These are phyloP conservation scores for Pythium rhizo-oryzae DNA, from an alignment of 352 stramenopile genomes.

Conservation along the genomic window DNA sequence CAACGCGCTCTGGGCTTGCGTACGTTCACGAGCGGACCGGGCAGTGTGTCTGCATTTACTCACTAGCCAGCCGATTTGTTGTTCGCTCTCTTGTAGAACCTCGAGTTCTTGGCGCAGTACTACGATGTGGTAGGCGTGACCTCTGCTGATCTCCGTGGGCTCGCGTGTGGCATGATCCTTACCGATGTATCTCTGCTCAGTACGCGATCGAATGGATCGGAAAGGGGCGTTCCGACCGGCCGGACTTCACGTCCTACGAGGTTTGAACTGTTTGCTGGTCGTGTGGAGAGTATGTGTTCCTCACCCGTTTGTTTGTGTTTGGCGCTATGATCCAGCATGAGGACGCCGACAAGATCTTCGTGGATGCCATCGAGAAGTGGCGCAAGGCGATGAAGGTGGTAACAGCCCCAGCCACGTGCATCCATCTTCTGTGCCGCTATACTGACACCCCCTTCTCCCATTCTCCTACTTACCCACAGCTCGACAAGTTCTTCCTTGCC, in stretches of 20 bases:
- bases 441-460: not conserved
- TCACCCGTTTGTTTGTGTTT: not conserved
- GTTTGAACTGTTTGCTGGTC: conserved; percentile 21
- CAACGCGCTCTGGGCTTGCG: conserved; percentile 71
- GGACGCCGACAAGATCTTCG: conserved; percentile 60
- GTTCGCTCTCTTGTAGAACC: conserved; percentile 41
- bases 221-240: conserved; percentile 61
- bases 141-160: not conserved
- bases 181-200: conserved; percentile 24
- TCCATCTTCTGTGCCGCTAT: too few species aligned
- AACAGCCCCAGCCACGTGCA: too few species aligned
- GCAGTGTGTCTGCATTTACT: too few species aligned
- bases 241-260: conserved; percentile 56
- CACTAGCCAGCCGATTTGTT: not conserved
- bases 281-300: not conserved
- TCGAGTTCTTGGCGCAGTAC: conserved; percentile 55
- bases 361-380: conserved; percentile 64
- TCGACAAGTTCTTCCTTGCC: conserved; percentile 63
- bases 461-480: conserved; percentile 22
- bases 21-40: too few species aligned
- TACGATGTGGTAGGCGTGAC: conserved; percentile 57
- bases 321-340: conserved; percentile 44
- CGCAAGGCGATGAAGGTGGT: conserved; percentile 58
- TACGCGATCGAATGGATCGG: conserved; percentile 77
- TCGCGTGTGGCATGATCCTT: not conserved